These are phyloP conservation scores for Hypoxylon sp. DNA, from an alignment of 2,329 filamentous ascomycete genomes.

Conservation along the genomic window DNA sequence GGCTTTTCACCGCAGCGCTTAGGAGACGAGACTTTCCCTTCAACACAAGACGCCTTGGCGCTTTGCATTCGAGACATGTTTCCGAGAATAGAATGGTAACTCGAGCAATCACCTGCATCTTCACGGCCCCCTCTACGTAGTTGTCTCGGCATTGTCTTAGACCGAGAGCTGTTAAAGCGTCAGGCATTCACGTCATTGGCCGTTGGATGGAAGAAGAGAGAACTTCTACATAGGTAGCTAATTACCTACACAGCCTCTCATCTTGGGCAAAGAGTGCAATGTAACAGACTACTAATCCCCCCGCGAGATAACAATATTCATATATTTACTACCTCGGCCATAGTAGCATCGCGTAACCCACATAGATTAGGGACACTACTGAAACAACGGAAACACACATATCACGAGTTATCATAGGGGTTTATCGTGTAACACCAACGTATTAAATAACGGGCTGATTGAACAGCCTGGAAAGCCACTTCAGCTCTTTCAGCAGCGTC, in stretches of 20 bases:
- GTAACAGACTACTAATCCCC: slow-evolving; percentile 6
- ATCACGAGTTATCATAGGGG: slow-evolving; percentile 9
- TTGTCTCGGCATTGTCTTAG: slow-evolving; percentile 32
- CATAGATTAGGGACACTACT: slow-evolving; percentile 3
- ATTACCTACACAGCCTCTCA: not conserved
- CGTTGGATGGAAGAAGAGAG: not conserved
- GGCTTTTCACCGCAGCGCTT: slow-evolving; percentile 9
- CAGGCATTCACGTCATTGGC: not conserved
- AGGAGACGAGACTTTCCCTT: not conserved
- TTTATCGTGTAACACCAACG: slow-evolving; percentile 29
- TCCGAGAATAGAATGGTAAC: slow-evolving; percentile 25
- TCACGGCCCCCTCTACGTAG: slow-evolving; percentile 4
- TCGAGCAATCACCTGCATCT: slow-evolving; percentile 11
- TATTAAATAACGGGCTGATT: slow-evolving; percentile 28
- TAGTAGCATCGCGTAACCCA: slow-evolving; percentile 11
- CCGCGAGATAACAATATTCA: slow-evolving; percentile 21
- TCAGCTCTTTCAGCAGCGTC: slow-evolving; percentile 24
- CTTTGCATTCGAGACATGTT: slow-evolving; percentile 5
- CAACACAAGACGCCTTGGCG: slow-evolving; percentile 17
- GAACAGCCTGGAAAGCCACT: not conserved
- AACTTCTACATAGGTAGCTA: too few relatives aligned
- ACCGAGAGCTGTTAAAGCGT: slow-evolving; percentile 18
- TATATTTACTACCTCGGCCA: not conserved
- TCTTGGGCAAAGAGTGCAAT: not conserved
- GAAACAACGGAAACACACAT: slow-evolving; percentile 6